A percentile compares a stretch with the other conserved stretches of the same genome.
Evolutionary conservation across 148 eudicot species (phyloP).

Genomic region (Drosera capensis): DNA sequence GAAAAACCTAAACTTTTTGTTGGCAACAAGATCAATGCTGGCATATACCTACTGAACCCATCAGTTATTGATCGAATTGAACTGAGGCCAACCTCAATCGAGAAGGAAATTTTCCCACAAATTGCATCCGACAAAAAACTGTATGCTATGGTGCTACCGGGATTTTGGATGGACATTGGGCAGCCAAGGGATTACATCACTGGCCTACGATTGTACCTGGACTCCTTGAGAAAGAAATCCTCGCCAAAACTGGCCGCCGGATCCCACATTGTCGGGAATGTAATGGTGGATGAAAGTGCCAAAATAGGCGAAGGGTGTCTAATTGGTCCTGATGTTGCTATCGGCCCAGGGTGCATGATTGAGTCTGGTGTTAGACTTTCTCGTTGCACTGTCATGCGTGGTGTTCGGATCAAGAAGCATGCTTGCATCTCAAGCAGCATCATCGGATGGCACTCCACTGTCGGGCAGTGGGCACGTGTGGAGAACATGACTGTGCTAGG

Average conservation of each 20-base stretch:
- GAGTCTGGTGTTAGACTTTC: constrained; percentile 85
- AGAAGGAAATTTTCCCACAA: constrained; percentile 37
- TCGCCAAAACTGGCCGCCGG: constrained; percentile 56
- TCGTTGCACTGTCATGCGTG: constrained; percentile 85
- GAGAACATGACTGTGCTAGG: constrained; percentile 91
- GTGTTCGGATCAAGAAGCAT: constrained; percentile 77
- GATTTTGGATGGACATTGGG: constrained; percentile 99
- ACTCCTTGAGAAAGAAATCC: constrained; percentile 51
- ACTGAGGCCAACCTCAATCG: constrained; percentile 42
- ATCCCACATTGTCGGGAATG: constrained; percentile 61
- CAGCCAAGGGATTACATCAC: constrained; percentile 89
- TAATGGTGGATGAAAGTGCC: constrained; percentile 70
- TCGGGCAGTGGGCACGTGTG: constrained; percentile 85
- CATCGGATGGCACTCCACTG: constrained; percentile 91
- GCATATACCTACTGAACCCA: constrained; percentile 79
- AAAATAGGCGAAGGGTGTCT: constrained; percentile 85
- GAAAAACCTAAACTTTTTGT: constrained; percentile 89
- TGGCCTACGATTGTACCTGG: constrained; percentile 76
- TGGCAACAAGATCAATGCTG: constrained; percentile 97
- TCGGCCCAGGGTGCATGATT: constrained; percentile 86
- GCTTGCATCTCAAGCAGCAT: constrained; percentile 79
- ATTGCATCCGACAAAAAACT: constrained; percentile 31
- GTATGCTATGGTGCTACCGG: constrained; percentile 40
- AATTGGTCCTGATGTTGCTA: constrained; percentile 92
- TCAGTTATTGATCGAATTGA: constrained; percentile 40